Conservation (phyloP, 2,329 filamentous ascomycete genomes). For the Phialophora verrucosa region DNA sequence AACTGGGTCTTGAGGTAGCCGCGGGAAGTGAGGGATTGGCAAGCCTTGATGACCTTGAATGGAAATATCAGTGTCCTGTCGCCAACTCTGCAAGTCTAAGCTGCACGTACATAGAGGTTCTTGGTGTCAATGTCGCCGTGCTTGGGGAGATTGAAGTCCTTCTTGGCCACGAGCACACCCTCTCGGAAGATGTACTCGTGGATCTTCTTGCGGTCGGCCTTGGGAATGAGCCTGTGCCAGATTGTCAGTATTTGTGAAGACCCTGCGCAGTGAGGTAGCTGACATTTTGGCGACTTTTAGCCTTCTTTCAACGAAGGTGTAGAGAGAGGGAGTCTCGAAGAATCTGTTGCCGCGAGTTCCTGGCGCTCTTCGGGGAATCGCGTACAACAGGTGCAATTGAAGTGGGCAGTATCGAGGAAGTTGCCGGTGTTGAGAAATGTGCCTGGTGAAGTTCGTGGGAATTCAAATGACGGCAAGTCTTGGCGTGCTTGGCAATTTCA, state of each 20-base stretch:
- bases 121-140: constrained; percentile 98
- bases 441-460: not conserved
- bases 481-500: constrained; percentile 12
- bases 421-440: not conserved
- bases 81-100: not conserved
- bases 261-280: constrained; percentile 32
- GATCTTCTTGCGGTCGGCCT: constrained; percentile 99
- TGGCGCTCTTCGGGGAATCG: constrained; percentile 60
- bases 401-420: constrained; percentile 13
- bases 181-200: constrained; percentile 99
- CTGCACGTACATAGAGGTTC: constrained; percentile 82
- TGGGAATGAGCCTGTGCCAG: constrained; percentile 88
- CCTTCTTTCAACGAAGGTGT: not conserved
- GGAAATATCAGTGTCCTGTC: constrained; percentile 21
- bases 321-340: not conserved
- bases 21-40: constrained; percentile 96
- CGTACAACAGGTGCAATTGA: constrained; percentile 49
- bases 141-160: constrained; percentile 98
- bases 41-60: constrained; percentile 85
- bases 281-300: constrained; percentile 52
- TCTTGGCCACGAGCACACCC: constrained; percentile 93
- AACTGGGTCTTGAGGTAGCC: constrained; percentile 99
- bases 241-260: constrained; percentile 9
- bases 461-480: not conserved
- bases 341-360: constrained; percentile 61